phyloP scores from a whole-genome alignment of 768 basidiomycete genomes.

The Hypsizygus marmoreus region DNA sequence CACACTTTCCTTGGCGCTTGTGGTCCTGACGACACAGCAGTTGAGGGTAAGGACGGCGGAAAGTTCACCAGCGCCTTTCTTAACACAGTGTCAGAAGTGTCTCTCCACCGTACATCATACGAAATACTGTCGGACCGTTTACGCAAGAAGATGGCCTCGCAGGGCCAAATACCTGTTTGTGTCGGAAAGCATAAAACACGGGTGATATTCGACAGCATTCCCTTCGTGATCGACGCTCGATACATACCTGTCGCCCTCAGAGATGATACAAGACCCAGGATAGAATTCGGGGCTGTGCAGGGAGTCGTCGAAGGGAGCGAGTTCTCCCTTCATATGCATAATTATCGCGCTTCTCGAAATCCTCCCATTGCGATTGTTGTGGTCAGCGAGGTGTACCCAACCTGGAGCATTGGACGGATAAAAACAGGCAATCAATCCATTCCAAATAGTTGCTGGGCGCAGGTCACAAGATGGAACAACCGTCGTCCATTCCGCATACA shows the following conservation, averaged over 20 bases:
- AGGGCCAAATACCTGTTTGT: constrained; percentile 51
- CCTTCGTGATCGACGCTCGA: constrained; percentile 51
- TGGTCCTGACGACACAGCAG: constrained; percentile 52
- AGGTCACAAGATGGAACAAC: constrained; percentile 52
- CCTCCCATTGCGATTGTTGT: constrained; percentile 51
- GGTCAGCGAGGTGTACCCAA: constrained; percentile 55
- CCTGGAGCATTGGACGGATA: constrained; percentile 56
- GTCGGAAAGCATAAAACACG: constrained; percentile 50
- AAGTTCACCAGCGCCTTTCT: constrained; percentile 61
- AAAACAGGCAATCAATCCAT: constrained; percentile 32
- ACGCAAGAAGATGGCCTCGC: constrained; percentile 32
- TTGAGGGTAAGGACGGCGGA: constrained; percentile 65
- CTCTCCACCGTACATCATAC: constrained; percentile 58
- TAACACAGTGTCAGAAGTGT: constrained; percentile 41
- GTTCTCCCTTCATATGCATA: constrained; percentile 63
- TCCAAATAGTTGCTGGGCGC: constrained; percentile 54
- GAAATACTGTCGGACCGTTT: constrained; percentile 48
- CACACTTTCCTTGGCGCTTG: constrained; percentile 64
- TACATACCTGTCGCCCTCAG: constrained; percentile 48
- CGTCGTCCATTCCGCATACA: constrained; percentile 55
- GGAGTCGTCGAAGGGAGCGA: constrained; percentile 67
- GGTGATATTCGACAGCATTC: constrained; percentile 54
- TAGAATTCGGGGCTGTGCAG: constrained; percentile 62
- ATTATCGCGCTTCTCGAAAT: constrained; percentile 59
- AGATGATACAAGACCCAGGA: constrained; percentile 39